Evolutionary conservation across 2,329 filamentous ascomycete genomes (phyloP), one percentile per base, ranked within the genome.

Genomic region (Emergomyces africanus): DNA sequence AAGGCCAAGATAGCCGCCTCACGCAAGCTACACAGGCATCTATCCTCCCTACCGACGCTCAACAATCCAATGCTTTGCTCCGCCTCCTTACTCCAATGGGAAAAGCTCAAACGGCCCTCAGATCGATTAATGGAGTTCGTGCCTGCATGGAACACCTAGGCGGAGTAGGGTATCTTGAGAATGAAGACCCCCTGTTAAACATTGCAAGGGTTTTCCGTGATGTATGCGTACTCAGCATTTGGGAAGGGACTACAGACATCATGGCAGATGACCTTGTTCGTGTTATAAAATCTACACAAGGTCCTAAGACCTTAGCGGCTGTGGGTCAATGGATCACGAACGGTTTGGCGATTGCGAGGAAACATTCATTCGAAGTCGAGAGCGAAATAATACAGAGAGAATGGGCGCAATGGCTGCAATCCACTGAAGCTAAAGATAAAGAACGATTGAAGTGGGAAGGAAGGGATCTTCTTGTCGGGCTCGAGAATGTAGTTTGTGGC

Each of bases 181-280:
- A 69, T 59, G 65, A 70, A 61, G 80, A 82, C 56, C 81, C 83
- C 57, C 76, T 81, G n/a, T 71, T 88, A 59, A 89, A 89, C 67
- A 72, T 89, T 1, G 79, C 85, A 0, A 78, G 84, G 15, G 72
- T 88, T 1, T 86, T 83, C 66, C 80, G 87, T 5, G 86, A 89
- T 66, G 79, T 79, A 9, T 75, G 77, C 35, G 85, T 88, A 2
- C 72, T 82, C 56, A 78, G 81, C 15, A 88, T 89, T 55, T 87
- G 84, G 83, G 84, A 87, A 69, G 84, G 86, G 2, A 89, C 86
- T 0, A 87, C 85, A 0, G 84, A 87, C 65, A 83, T 89, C 23
- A 77, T 89, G 62, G 81, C 81, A 10, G 74, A 75, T 20, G 78
- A 79, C 62, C 66, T 77, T 1, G 70, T 78, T 33, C 69, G 77